Conservation (phyloP, 1,284 basidiomycete species). For the Ganoderma lingzhi region DNA sequence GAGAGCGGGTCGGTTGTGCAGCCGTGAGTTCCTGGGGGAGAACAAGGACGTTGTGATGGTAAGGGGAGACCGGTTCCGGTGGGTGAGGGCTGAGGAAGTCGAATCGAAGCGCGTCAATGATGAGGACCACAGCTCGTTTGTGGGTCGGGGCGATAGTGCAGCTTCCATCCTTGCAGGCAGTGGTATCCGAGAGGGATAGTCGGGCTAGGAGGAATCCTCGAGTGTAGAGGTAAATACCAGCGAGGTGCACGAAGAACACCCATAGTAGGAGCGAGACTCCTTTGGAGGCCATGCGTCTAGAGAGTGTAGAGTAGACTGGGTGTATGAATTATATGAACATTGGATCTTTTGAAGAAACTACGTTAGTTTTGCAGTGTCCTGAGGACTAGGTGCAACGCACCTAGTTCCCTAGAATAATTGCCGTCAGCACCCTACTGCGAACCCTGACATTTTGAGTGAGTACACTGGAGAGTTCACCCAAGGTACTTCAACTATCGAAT, state of each 20-base stretch:
- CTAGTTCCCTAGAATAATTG: not conserved
- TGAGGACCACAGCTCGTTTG: slow-evolving; percentile 82
- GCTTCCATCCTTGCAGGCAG: slow-evolving; percentile 51
- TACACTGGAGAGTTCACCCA: not conserved
- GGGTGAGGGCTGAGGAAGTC: slow-evolving; percentile 90
- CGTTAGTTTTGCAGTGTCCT: not conserved
- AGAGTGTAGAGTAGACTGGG: slow-evolving; percentile 32
- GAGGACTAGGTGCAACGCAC: not conserved
- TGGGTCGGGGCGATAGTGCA: slow-evolving; percentile 72
- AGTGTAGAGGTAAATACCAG: slow-evolving; percentile 83
- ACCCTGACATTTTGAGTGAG: not conserved
- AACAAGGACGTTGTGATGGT: slow-evolving; percentile 86
- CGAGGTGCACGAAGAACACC: slow-evolving; percentile 66
- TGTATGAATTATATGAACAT: slow-evolving; percentile 1
- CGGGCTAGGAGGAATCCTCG: slow-evolving; percentile 90
- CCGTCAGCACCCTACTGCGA: not conserved
- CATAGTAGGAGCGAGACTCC: slow-evolving; percentile 55
- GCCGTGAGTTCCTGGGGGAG: slow-evolving; percentile 79
- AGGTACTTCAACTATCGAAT: not conserved
- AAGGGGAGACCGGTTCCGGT: slow-evolving; percentile 65
- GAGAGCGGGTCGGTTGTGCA: slow-evolving; percentile 71
- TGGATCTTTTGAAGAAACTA: not conserved
- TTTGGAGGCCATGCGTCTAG: slow-evolving; percentile 27
- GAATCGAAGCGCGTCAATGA: slow-evolving; percentile 94
- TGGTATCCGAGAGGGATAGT: slow-evolving; percentile 74